Evolutionary conservation across 2,329 filamentous ascomycete genomes (phyloP).

Genomic region (Aureobasidium vineae): DNA sequence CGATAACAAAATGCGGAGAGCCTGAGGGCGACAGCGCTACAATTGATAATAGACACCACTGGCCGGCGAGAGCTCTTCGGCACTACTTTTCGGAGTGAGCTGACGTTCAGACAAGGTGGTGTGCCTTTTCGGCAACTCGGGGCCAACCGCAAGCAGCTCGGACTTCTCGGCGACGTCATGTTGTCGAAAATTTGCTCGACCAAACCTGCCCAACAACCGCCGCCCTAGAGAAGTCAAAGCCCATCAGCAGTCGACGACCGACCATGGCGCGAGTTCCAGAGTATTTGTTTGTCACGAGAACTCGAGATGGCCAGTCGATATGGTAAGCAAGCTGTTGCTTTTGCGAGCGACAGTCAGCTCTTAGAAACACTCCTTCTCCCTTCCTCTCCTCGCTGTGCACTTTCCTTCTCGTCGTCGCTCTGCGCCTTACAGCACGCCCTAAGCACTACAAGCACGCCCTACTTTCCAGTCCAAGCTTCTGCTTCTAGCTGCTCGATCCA

Average conservation of each 20-base stretch:
- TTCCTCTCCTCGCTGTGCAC: background rate
- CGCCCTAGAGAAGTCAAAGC: background rate
- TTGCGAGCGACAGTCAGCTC: background rate
- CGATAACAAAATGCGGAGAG: conserved; percentile 19
- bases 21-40: conserved; percentile 1
- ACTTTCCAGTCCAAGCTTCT: conserved; percentile 14
- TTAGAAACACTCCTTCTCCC: background rate
- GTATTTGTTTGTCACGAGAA: conserved; percentile 5
- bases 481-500: conserved; percentile 5
- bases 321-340: conserved; percentile 12
- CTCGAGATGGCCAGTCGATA: background rate
- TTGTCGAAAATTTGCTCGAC: conserved; percentile 21
- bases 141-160: conserved; percentile 12
- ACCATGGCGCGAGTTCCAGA: background rate
- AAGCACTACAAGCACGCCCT: conserved; percentile 23
- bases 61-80: background rate
- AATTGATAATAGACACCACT: background rate
- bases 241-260: conserved; percentile 7
- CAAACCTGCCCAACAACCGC: conserved; percentile 7
- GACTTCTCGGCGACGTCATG: conserved; percentile 24
- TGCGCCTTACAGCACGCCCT: conserved; percentile 18
- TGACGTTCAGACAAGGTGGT: conserved; percentile 17
- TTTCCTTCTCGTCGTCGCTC: background rate
- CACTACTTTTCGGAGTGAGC: background rate
- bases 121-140: conserved; percentile 12